Evolutionary conservation across 2,329 filamentous ascomycete genomes (phyloP), one percentile per base, ranked within the genome.

Genomic region (Teratosphaeria zuluensis): DNA sequence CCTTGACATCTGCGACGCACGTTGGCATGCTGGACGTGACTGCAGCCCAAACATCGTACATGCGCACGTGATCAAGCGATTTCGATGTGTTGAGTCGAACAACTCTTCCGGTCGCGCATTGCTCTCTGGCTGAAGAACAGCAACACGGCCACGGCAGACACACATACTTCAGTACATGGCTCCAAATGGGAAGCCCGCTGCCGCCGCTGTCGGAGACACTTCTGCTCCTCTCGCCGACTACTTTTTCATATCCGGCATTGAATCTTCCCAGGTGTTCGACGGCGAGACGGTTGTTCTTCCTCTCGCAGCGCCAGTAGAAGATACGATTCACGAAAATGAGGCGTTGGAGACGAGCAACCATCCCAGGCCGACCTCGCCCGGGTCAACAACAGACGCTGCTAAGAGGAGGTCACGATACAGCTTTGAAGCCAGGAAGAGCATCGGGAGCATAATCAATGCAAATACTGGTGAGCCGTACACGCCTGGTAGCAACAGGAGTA

Each of bases 401-500:
- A 66, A 67, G 55, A 70, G 73, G 59, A 67, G 70, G 42, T 76
- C 76, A 21, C 72, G 76, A 24, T 72, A 76, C 62, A 79, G 76
- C 66, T 76, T 70, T 58, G 77, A 79, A 60, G 71, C 76, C 59
- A 72, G 77, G 64, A 75, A 80, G 65, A 84, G 82, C 48, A 75
- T 80, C 51, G 75, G 74, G 63, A 79, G 77, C 64, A 79, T 77
- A 54, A 75, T 77, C 59, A 38, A 30, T 28, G 54, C 38, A 12
- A 74, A 73, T 48, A 65, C 68, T 61, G 76, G 70, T 61, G 75
- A 71, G 51, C 72, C 72, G 63, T 77, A 75, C 56, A 76, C 77
- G 46, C 73, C 80, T n/a, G 76, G 75, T 58, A 87, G 84, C 74
- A 86, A 85, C 65, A 76, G 84, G 59, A 86, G 84, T 72, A 86